These are phyloP conservation scores for Desmodesmus armatus DNA, from an alignment of 139 green algal species.

Conservation along the genomic window DNA sequence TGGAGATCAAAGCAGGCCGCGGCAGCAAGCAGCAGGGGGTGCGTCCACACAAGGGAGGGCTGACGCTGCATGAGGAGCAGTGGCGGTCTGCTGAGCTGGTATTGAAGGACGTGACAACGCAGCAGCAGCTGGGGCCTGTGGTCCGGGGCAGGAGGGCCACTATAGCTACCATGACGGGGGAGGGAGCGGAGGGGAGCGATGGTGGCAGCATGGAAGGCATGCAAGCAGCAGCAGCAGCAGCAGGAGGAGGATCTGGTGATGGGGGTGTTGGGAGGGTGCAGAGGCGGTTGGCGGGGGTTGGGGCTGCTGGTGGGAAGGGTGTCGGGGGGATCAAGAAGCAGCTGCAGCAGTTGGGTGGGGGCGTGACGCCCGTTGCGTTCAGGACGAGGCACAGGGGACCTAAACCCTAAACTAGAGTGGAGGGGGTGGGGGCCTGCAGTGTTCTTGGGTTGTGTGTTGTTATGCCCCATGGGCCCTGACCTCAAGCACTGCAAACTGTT, in stretches of 20 bases:
- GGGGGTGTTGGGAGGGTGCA: too few species aligned
- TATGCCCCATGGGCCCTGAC: too few species aligned
- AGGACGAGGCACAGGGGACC: slow-evolving; percentile 26
- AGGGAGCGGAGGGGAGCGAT: neutral
- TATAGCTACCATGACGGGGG: neutral
- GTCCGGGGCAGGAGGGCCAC: slow-evolving; percentile 23
- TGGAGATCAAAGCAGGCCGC: too few species aligned
- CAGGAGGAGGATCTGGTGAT: neutral
- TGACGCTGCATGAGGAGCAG: neutral
- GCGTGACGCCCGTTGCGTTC: slow-evolving; percentile 26
- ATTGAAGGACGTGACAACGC: slow-evolving; percentile 6
- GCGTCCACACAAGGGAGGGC: too few species aligned
- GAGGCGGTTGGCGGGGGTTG: too few species aligned
- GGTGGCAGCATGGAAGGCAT: neutral
- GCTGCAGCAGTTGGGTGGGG: neutral
- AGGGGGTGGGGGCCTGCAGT: too few species aligned
- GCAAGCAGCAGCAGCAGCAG: slow-evolving; percentile 14
- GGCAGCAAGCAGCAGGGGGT: too few species aligned
- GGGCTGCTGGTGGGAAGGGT: too few species aligned
- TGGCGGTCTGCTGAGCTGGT: slow-evolving; percentile 23
- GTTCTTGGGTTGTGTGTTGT: too few species aligned
- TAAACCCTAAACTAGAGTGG: too few species aligned
- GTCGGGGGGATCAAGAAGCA: too few species aligned
- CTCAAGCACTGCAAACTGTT: too few species aligned
- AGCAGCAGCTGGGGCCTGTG: slow-evolving; percentile 17